Evolutionary conservation across 116 monocot genomes (phyloP).

Genomic region (Posidonia oceanica): DNA sequence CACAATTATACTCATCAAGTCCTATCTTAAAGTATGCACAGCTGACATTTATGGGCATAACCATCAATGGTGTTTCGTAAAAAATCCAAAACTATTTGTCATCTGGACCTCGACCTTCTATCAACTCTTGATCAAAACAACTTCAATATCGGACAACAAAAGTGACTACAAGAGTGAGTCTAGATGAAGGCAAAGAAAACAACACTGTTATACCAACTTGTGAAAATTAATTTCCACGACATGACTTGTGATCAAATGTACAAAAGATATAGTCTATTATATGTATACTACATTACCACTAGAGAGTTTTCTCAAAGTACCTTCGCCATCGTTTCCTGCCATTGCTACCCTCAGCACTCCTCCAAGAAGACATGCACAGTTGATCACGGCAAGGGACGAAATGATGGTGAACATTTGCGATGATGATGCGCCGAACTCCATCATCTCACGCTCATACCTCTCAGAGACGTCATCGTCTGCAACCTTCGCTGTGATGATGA

Average conservation of each 20-base stretch:
- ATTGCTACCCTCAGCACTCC: constrained; percentile 6
- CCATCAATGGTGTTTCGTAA: no score
- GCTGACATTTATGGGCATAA: no score
- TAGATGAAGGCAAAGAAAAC: no score
- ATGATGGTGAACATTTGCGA: constrained; percentile 28
- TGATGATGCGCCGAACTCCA: constrained; percentile 37
- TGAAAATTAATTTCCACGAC: no score
- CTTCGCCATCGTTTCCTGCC: constrained; percentile 1
- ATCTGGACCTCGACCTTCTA: no score
- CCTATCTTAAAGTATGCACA: neutral
- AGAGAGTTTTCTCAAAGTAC: neutral
- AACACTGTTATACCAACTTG: no score
- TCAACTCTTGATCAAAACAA: no score
- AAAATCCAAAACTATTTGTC: no score
- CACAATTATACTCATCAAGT: neutral
- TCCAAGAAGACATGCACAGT: constrained; percentile 5
- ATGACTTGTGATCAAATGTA: neutral
- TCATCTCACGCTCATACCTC: constrained; percentile 38
- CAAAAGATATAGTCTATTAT: neutral
- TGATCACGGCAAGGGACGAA: constrained; percentile 22
- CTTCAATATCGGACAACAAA: no score
- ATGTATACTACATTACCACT: neutral
- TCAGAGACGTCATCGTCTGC: constrained; percentile 20
- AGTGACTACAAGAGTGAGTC: no score
- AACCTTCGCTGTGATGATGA: constrained; percentile 33